Percentiles rank a stretch among this genome's conserved stretches.
phyloP scores from a whole-genome alignment of 2,329 filamentous ascomycete species.

The Cyphellophora europaea region DNA sequence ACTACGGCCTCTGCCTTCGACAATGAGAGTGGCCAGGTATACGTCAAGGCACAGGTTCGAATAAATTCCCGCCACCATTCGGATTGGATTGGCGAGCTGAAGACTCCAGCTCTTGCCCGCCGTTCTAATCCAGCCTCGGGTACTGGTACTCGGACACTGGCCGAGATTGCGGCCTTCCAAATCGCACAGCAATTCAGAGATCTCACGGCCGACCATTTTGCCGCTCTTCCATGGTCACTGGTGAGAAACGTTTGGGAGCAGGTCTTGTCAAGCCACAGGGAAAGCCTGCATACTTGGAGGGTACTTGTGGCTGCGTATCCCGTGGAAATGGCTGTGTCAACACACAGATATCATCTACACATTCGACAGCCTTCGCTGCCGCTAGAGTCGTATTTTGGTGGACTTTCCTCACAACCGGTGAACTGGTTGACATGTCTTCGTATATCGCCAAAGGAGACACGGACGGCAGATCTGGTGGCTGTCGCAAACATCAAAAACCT shows the following conservation, averaged over 20 bases:
- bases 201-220: constrained; percentile 26
- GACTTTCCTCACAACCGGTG: constrained; percentile 23
- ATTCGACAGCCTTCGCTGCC: constrained; percentile 22
- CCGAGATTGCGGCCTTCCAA: constrained; percentile 11
- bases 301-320: constrained; percentile 30
- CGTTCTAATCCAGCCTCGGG: constrained; percentile 2
- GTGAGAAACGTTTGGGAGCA: constrained; percentile 31
- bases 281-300: constrained; percentile 35
- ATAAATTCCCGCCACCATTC: constrained; percentile 6
- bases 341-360: constrained; percentile 23
- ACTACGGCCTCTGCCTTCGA: too few relatives aligned
- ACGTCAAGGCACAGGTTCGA: constrained; percentile 10
- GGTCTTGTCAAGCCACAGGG: constrained; percentile 17
- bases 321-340: constrained; percentile 22
- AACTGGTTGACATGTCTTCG: constrained; percentile 28
- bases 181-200: constrained; percentile 25
- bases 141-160: constrained; percentile 13
- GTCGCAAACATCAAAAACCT: constrained; percentile 30
- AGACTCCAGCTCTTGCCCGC: constrained; percentile 8
- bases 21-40: constrained; percentile 14
- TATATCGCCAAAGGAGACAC: constrained; percentile 23
- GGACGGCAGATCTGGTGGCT: constrained; percentile 27
- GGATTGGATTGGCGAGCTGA: constrained; percentile 16
- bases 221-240: constrained; percentile 28
- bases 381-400: constrained; percentile 25